These are phyloP conservation scores for Termitomyces sp. DNA, from an alignment of 768 basidiomycete species.

Conservation along the genomic window DNA sequence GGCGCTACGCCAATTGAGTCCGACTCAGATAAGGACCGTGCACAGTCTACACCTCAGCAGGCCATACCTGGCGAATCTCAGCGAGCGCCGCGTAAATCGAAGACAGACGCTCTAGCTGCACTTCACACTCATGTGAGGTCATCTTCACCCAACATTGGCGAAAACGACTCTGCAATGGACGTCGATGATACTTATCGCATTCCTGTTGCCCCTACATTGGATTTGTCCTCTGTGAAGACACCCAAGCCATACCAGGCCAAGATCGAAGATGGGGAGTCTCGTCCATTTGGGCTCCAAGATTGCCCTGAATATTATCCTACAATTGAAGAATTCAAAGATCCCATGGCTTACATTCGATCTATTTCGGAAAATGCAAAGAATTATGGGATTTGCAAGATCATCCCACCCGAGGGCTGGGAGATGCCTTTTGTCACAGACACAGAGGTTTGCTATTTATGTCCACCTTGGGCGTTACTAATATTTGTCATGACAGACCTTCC, in stretches of 20 bases:
- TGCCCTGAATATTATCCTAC: constrained; percentile 90
- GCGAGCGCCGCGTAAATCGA: constrained; percentile 86
- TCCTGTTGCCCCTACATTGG: constrained; percentile 56
- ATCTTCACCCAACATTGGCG: constrained; percentile 51
- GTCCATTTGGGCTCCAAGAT: constrained; percentile 85
- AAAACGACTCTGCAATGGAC: constrained; percentile 41
- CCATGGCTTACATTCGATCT: constrained; percentile 87
- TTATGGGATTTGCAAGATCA: constrained; percentile 93
- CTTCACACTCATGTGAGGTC: constrained; percentile 65
- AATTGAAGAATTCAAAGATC: constrained; percentile 89
- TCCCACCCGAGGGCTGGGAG: constrained; percentile 90
- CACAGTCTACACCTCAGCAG: constrained; percentile 32
- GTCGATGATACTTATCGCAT: constrained; percentile 54
- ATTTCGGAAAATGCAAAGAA: constrained; percentile 67
- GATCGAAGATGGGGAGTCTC: constrained; percentile 37
- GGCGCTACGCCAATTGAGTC: constrained; percentile 64
- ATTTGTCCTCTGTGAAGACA: constrained; percentile 73
- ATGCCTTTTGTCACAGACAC: constrained; percentile 96
- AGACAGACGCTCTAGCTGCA: constrained; percentile 82
- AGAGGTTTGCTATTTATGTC: constrained; percentile 56
- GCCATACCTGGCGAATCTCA: constrained; percentile 43
- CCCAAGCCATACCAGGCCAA: constrained; percentile 42
- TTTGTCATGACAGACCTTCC: constrained; percentile 61
- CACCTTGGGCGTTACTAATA: constrained; percentile 36
- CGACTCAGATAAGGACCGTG: constrained; percentile 34